Conservation (phyloP, 1,139 yeast species). For the Blastobotrys elegans region DNA sequence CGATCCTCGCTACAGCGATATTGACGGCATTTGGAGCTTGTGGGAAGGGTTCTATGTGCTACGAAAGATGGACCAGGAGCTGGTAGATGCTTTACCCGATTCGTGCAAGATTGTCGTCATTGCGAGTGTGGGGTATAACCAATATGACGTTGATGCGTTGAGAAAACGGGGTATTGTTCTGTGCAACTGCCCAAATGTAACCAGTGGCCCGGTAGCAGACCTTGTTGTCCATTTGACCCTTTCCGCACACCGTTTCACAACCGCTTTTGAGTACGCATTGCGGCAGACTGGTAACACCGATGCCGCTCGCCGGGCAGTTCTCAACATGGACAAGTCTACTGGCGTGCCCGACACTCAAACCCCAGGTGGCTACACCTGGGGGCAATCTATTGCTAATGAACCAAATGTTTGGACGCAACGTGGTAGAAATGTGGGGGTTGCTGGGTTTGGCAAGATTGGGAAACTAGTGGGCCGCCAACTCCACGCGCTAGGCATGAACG, state of each 20-base stretch:
- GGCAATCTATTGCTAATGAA: conserved; percentile 16
- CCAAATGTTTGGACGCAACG: conserved; percentile 37
- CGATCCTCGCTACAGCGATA: conserved; percentile 25
- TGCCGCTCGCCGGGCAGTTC: conserved; percentile 34
- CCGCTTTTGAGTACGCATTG: conserved; percentile 45
- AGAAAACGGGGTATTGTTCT: conserved; percentile 46
- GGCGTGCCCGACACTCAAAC: conserved; percentile 34
- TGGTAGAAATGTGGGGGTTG: conserved; percentile 58
- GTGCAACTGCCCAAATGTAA: conserved; percentile 50
- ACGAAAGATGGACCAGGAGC: conserved; percentile 32
- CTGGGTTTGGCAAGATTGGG: conserved; percentile 81
- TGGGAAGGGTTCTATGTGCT: conserved; percentile 19
- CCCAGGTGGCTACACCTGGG: conserved; percentile 15
- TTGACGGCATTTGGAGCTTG: conserved; percentile 28
- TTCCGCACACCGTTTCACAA: conserved; percentile 57
- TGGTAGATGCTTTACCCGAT: conserved; percentile 49
- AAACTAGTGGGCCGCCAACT: conserved; percentile 56
- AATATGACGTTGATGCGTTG: conserved; percentile 46
- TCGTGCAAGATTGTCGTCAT: conserved; percentile 53
- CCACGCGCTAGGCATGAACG: conserved; percentile 57
- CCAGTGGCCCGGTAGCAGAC: conserved; percentile 76
- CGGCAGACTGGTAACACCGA: conserved; percentile 41
- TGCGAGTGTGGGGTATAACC: conserved; percentile 70
- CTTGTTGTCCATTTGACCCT: conserved; percentile 57
- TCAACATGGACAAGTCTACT: conserved; percentile 20